Evolutionary conservation across 306 rosid genomes (phyloP), one percentile per base, ranked within the genome.

Genomic region (Citrullus colocynthis): DNA sequence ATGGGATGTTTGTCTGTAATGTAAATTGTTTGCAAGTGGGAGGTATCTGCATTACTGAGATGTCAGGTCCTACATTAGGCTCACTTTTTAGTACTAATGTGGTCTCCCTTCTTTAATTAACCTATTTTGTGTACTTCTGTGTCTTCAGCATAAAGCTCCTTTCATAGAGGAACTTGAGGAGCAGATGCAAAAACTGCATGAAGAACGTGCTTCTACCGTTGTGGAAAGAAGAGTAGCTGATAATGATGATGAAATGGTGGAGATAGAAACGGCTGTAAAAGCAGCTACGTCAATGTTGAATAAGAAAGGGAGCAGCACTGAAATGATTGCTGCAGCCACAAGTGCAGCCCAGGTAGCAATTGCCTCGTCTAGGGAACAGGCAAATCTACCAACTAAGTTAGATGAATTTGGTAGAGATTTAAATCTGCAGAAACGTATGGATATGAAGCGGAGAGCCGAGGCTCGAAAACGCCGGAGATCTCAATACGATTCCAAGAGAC

Each of bases 321-420:
- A 90, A 79, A 18, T 81, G 41, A 54, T 88, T 55, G 82, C 84
- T 11, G 90, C 89, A 59, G 98, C 98, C 74, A 86, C 84, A 81
- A 84, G 67, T 85, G 97, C 98, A 63, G 96, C 95, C 63, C 90
- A 87, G 84, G 93, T 90, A 70, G 98, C 97, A 78, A 85, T 80
- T 70, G 79, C 91, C 83, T 85, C 92, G 73, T 80, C 82, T 34
- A 89, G 89, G 82, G 95, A 89, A 80, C 91, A 90, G 80, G 84
- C 78, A 76, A 88, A 92, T 76, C 88, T 92, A n/a, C 92, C 98
- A 12, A 88, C 82, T 66, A 84, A 86, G 85, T 83, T 95, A 56
- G 98, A 95, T 84, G 97, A 95, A 82, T 89, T 88, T 82, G 98
- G 98, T 64, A 88, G 98, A 78, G 98, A 95, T 84, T 76, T 89